Conservation (phyloP, 83 land plant species). For the Diphasiastrum complanatum region DNA sequence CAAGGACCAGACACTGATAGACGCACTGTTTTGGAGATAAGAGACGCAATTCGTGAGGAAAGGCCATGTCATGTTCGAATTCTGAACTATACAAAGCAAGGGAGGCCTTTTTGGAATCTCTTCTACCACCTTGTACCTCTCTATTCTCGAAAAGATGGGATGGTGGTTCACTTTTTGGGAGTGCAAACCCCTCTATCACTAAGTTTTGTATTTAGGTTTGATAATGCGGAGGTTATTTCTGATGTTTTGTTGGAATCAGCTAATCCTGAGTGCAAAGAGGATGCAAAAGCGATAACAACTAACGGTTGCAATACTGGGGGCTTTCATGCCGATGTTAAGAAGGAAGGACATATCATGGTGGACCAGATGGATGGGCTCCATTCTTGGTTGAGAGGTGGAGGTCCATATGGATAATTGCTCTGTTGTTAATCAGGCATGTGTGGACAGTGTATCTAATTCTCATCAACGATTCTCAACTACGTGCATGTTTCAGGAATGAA, state of each 20-base stretch:
- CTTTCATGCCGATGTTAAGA: too few relatives aligned
- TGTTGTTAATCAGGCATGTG: too few relatives aligned
- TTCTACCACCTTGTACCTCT: constrained; percentile 81
- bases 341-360: too few relatives aligned
- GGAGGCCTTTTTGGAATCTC: constrained; percentile 71
- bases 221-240: not conserved
- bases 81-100: constrained; percentile 72
- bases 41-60: constrained; percentile 81
- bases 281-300: too few relatives aligned
- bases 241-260: too few relatives aligned
- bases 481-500: not conserved
- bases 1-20: constrained; percentile 81
- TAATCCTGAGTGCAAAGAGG: too few relatives aligned
- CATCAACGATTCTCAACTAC: too few relatives aligned
- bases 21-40: constrained; percentile 58
- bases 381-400: too few relatives aligned
- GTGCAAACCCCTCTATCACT: constrained; percentile 70
- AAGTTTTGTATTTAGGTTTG: not conserved
- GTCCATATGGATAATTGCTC: too few relatives aligned
- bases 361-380: too few relatives aligned
- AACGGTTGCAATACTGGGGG: too few relatives aligned
- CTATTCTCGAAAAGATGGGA: constrained; percentile 54
- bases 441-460: too few relatives aligned
- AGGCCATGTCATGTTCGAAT: constrained; percentile 49
- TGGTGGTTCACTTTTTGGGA: constrained; percentile 67